Percentiles rank a stretch among this genome's conserved stretches.
Conservation (phyloP, 2,329 filamentous ascomycete genomes). For the Alternaria burnsii region DNA sequence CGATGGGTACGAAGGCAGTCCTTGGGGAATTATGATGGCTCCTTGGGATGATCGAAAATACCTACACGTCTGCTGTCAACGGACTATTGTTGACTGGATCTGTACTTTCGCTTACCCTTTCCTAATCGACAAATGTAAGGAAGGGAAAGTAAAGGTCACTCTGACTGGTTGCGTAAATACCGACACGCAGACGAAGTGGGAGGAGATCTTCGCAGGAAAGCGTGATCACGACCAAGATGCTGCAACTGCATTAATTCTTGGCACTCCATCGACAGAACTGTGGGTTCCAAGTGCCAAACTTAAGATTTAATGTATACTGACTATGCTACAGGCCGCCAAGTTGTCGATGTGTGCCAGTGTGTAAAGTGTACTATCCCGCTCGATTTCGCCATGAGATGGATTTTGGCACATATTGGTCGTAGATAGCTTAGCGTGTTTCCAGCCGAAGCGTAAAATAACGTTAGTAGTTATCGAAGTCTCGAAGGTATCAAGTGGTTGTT, state of each 20-base stretch:
- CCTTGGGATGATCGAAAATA: not conserved
- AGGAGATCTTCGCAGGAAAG: not conserved
- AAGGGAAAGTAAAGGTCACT: not conserved
- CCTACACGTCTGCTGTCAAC: not conserved
- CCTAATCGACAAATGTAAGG: not conserved
- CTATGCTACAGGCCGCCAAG: too few species aligned
- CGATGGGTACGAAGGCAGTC: not conserved
- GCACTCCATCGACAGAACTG: too few species aligned
- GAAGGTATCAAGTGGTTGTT: too few species aligned
- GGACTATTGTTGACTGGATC: not conserved
- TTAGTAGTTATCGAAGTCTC: too few species aligned
- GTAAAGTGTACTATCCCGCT: too few species aligned
- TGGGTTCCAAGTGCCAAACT: too few species aligned
- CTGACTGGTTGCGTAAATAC: not conserved
- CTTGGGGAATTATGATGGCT: not conserved
- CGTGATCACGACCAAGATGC: not conserved
- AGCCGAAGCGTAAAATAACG: too few species aligned
- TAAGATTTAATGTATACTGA: too few species aligned
- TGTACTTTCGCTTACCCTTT: conserved; percentile 2
- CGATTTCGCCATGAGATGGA: too few species aligned
- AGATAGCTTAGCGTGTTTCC: too few species aligned
- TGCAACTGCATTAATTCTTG: not conserved
- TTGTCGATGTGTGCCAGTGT: too few species aligned
- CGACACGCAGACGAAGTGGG: not conserved
- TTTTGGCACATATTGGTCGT: too few species aligned